Evolutionary conservation across 257 asterid genomes (phyloP).

Genomic region (Fraxinus quadrangulata): DNA sequence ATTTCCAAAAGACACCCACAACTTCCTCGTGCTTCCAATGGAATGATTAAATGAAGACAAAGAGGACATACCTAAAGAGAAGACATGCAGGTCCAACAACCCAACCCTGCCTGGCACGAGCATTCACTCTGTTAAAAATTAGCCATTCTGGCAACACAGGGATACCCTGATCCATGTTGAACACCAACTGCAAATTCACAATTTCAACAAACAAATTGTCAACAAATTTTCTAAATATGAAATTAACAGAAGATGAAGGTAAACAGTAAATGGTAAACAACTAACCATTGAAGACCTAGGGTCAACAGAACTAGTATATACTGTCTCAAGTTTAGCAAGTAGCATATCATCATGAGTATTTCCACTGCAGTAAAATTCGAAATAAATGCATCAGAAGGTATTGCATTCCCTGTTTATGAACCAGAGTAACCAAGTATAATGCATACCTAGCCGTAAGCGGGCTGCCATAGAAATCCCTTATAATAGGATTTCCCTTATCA

Average conservation of each 20-base stretch:
- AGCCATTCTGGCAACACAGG: conserved; percentile 84
- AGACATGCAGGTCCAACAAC: conserved; percentile 72
- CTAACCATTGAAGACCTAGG: conserved; percentile 91
- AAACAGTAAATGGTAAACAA: conserved; percentile 21
- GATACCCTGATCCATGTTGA: conserved; percentile 94
- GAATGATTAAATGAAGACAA: conserved; percentile 18
- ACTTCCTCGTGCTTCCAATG: background rate
- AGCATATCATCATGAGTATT: conserved; percentile 84
- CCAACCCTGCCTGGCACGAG: conserved; percentile 86
- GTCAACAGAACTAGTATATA: conserved; percentile 84
- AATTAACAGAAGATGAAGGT: conserved; percentile 6
- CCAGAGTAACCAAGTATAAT: background rate
- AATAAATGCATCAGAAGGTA: conserved; percentile 4
- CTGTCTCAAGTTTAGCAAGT: conserved; percentile 89
- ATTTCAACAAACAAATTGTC: conserved; percentile 13
- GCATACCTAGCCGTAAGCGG: conserved; percentile 96
- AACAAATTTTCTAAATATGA: conserved; percentile 10
- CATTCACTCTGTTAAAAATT: conserved; percentile 79
- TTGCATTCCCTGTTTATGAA: background rate
- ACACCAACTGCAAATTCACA: conserved; percentile 59
- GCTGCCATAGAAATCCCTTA: conserved; percentile 88
- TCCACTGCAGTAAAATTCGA: conserved; percentile 63
- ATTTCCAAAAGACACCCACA: background rate
- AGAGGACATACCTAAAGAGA: conserved; percentile 60
- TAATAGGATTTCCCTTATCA: conserved; percentile 84